A percentile compares a stretch with the other conserved stretches of the same genome.
phyloP scores from a whole-genome alignment of 176 grass and related monocot species.

The Triticum aestivum region DNA sequence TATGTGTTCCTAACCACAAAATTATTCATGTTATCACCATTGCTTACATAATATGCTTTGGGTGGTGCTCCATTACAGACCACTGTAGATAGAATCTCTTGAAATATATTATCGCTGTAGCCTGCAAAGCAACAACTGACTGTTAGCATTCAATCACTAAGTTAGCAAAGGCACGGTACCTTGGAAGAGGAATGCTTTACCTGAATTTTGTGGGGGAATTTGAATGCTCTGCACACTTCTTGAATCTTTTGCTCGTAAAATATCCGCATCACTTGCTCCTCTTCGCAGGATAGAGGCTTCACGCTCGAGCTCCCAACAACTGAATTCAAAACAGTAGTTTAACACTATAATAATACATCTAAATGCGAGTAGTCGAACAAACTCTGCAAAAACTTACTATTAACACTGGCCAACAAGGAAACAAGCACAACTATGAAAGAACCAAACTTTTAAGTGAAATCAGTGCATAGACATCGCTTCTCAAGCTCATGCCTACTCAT shows the following conservation, averaged over 20 bases:
- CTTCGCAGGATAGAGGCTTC: constrained; percentile 79
- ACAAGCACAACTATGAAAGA: constrained; percentile 11
- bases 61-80: constrained; percentile 99
- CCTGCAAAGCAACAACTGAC: constrained; percentile 44
- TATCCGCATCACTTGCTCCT: constrained; percentile 71
- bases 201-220: constrained; percentile 96
- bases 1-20: neutral
- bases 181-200: constrained; percentile 36
- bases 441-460: constrained; percentile 17
- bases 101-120: constrained; percentile 95
- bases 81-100: constrained; percentile 96
- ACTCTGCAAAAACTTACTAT: neutral
- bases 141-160: constrained; percentile 4
- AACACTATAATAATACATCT: neutral
- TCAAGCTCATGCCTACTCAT: neutral
- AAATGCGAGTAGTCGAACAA: neutral
- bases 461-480: neutral
- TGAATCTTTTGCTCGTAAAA: constrained; percentile 99
- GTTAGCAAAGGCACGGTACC: neutral
- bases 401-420: neutral
- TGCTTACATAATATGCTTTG: constrained; percentile 97
- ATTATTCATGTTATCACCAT: neutral
- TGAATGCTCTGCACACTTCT: constrained; percentile 93
- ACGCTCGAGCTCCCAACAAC: constrained; percentile 43
- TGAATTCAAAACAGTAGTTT: constrained; percentile 24